These are phyloP conservation scores for Diaporthe helianthi DNA, from an alignment of 2,329 filamentous ascomycete species.

Conservation along the genomic window DNA sequence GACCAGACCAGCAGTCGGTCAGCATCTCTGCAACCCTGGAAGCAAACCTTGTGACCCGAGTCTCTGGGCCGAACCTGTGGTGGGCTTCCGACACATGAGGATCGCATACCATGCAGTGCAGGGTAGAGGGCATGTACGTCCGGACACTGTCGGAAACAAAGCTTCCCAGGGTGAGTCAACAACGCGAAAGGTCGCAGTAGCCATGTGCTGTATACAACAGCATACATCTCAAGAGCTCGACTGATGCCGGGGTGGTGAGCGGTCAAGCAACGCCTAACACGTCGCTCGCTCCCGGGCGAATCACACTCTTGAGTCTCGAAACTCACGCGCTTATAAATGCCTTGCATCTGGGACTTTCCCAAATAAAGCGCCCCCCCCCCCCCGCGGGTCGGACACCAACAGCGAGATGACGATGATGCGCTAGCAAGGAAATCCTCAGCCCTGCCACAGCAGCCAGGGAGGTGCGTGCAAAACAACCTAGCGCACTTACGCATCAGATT, in stretches of 20 bases:
- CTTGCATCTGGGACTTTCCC: conserved; percentile 20
- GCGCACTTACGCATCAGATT: conserved; percentile 26
- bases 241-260: conserved; percentile 3
- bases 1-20: conserved; percentile 27
- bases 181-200: neutral
- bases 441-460: conserved; percentile 20
- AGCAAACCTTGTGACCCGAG: conserved; percentile 21
- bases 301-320: conserved; percentile 3
- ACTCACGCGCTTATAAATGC: conserved; percentile 24
- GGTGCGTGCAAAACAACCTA: conserved; percentile 28
- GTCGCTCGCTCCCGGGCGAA: conserved; percentile 31
- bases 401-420: conserved; percentile 20
- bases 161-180: neutral
- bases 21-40: conserved; percentile 23
- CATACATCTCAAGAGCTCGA: neutral
- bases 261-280: conserved; percentile 14
- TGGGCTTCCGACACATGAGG: conserved; percentile 10
- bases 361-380: conserved; percentile 12
- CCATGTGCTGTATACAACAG: conserved; percentile 1
- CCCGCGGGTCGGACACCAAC: conserved; percentile 4
- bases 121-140: conserved; percentile 2
- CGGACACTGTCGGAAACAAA: neutral
- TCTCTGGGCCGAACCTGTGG: conserved; percentile 14
- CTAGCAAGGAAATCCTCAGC: conserved; percentile 27
- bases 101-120: neutral